These are phyloP conservation scores for Populus ilicifolia DNA, from an alignment of 345 rosid species.

Conservation along the genomic window DNA sequence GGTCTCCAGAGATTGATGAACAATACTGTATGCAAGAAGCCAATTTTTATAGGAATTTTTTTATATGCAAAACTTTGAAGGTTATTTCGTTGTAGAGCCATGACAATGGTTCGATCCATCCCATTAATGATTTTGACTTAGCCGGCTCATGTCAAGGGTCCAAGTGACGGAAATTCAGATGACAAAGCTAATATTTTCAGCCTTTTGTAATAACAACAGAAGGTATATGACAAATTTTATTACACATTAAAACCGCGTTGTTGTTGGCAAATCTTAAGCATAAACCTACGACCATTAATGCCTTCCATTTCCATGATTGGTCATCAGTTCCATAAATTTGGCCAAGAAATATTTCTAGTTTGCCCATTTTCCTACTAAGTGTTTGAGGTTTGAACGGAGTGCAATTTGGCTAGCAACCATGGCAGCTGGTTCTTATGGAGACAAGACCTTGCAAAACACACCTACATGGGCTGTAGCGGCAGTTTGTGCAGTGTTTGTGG, in stretches of 20 bases:
- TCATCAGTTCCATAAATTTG: neutral
- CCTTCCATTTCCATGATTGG: neutral
- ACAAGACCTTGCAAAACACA: constrained; percentile 25
- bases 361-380: neutral
- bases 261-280: neutral
- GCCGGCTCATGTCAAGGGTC: neutral
- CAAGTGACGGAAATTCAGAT: neutral
- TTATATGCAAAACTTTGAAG: neutral
- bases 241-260: neutral
- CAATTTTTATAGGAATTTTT: too few relatives aligned
- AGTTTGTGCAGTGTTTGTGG: constrained; percentile 24
- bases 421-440: constrained; percentile 37
- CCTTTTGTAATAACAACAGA: neutral
- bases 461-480: constrained; percentile 26
- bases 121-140: too few relatives aligned
- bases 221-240: neutral
- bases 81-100: neutral
- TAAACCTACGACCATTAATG: neutral
- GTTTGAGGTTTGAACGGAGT: neutral
- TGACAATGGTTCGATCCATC: neutral
- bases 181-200: neutral
- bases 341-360: neutral
- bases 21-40: too few relatives aligned
- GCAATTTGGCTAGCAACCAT: constrained; percentile 13
- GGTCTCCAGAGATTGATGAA: too few relatives aligned